phyloP scores from a whole-genome alignment of 2,329 filamentous ascomycete genomes.

The Colletotrichum truncatum region DNA sequence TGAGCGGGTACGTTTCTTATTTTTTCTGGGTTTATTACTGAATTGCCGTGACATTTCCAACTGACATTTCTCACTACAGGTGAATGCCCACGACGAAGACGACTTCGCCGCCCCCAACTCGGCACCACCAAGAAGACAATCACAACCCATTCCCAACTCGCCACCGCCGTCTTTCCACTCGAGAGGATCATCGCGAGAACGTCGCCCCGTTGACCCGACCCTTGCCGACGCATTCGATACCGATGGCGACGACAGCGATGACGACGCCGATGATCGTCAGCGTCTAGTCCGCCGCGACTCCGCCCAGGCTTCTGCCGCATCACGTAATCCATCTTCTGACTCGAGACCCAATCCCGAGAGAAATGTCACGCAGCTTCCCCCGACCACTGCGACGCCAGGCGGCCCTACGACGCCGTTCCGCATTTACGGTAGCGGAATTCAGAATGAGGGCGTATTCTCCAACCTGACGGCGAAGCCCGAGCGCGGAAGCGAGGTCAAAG shows the following conservation, averaged over 20 bases:
- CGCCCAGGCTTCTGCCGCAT: constrained; percentile 36
- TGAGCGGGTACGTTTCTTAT: constrained; percentile 59
- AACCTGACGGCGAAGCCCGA: constrained; percentile 94
- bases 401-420: constrained; percentile 49
- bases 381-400: constrained; percentile 33
- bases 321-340: constrained; percentile 28
- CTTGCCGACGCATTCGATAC: constrained; percentile 93
- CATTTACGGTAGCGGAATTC: constrained; percentile 77
- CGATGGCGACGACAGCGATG: constrained; percentile 78
- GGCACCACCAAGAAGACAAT: constrained; percentile 37
- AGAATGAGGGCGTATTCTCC: constrained; percentile 94
- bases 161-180: constrained; percentile 90
- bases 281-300: constrained; percentile 79
- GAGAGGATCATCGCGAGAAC: constrained; percentile 69
- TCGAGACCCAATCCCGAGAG: constrained; percentile 32
- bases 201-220: constrained; percentile 73
- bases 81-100: constrained; percentile 68
- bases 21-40: neutral
- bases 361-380: constrained; percentile 32
- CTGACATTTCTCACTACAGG: constrained; percentile 47
- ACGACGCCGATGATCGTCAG: constrained; percentile 83
- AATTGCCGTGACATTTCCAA: neutral
- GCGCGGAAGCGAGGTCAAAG: constrained; percentile 77
- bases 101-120: constrained; percentile 49
- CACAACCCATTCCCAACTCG: constrained; percentile 60